Percentiles rank a stretch among this genome's conserved stretches.
Conservation (phyloP, 345 rosid genomes). For the Crucihimalaya himalaica region DNA sequence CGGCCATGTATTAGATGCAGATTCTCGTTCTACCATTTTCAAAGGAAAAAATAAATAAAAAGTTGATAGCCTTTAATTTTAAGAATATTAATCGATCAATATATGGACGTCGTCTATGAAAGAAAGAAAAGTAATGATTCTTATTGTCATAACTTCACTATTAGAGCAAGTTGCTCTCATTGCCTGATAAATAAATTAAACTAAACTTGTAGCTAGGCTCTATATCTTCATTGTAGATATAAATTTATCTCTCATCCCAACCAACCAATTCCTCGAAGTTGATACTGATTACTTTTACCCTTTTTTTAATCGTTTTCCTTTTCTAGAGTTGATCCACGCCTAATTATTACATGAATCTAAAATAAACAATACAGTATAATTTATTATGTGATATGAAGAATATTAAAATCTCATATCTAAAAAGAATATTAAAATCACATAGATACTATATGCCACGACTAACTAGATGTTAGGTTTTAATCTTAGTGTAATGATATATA, state of each 20-base stretch:
- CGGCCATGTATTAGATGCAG: constrained; percentile 18
- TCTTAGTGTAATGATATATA: constrained; percentile 1
- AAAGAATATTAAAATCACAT: constrained; percentile 2
- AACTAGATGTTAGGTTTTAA: not conserved
- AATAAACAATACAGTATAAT: not conserved
- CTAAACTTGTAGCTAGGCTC: constrained; percentile 6
- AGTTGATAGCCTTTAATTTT: constrained; percentile 25
- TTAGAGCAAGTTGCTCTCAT: constrained; percentile 35
- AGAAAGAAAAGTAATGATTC: constrained; percentile 34
- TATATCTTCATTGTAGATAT: constrained; percentile 20
- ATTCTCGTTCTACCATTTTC: not conserved
- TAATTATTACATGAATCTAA: constrained; percentile 18
- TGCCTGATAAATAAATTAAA: not conserved
- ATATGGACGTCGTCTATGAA: constrained; percentile 24
- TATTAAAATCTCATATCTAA: too few relatives aligned
- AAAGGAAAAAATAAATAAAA: not conserved
- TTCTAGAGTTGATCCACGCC: constrained; percentile 30
- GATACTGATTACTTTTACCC: constrained; percentile 8
- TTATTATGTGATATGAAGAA: constrained; percentile 9
- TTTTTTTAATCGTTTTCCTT: not conserved
- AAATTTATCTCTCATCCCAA: constrained; percentile 19
- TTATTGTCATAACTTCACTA: constrained; percentile 24
- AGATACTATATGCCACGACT: constrained; percentile 1
- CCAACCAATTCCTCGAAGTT: constrained; percentile 23
- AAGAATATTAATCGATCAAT: constrained; percentile 28